Evolutionary conservation across 1,284 basidiomycete species (phyloP), one percentile per base, ranked within the genome.

Genomic region (Retiboletus flavoniger): DNA sequence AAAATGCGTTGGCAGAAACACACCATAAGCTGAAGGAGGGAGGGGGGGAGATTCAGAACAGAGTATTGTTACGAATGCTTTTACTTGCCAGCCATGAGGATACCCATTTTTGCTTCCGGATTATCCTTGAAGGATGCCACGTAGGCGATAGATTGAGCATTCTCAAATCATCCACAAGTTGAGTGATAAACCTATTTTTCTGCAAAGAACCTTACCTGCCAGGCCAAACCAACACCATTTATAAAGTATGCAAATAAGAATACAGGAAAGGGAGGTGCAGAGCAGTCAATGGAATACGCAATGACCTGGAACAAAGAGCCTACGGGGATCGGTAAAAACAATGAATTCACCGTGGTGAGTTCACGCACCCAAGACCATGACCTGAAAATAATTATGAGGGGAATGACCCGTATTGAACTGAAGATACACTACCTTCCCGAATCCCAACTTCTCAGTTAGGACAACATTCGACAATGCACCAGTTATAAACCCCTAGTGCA

Each of bases 261-360:
- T 2, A 78, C 72, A 5, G 85, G 84, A 61, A 84, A 89, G 0
- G 85, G 86, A 0, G 80, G 76, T 5, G 78, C 81, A 38, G 82
- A 71, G 16, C 78, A 74, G 60, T 83, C 76, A 28, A 88, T 69
- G 1, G 72, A 60, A 63, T 84, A 87, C 2, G 76, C 82, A 5
- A 79, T 50, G 3, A 71, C 60, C 50, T 75, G 67, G 4, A 59
- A 51, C 13, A 62, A 32, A 2, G 76, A 66, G 7, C 76, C 76
- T 65, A 47, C 3, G 13, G 31, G 24, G 10, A 44, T 41, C 6
- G 31, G 38, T 46, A 38, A 43, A 40, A 41, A 42, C 13, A 38
- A 39, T 17, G 34, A 34, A 7, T 47, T 17, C 34, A n/a, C 17
- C 17, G 21, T 13, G 16, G 9, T 16, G 26, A 34, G 38, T 45